phyloP scores from a whole-genome alignment of 2,329 filamentous ascomycete genomes.

The Lithohypha guttulata region DNA sequence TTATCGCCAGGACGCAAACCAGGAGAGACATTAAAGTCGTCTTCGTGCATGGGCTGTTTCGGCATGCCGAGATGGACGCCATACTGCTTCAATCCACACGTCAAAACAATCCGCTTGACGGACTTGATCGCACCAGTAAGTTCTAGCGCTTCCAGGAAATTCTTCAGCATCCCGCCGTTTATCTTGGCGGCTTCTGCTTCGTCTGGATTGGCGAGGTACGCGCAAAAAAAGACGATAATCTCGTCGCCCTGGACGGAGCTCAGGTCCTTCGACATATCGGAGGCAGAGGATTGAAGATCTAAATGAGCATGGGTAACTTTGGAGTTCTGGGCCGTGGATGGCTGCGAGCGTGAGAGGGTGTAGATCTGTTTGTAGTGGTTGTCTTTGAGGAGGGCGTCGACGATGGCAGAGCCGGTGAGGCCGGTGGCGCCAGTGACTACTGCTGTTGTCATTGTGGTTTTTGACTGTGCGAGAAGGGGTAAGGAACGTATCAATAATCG shows the following conservation, averaged over 20 bases:
- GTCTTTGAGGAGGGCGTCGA: conserved; percentile 24
- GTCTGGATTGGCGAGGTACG: conserved; percentile 31
- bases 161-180: conserved; percentile 36
- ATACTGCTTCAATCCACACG: conserved; percentile 43
- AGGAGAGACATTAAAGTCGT: no score
- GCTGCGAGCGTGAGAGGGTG: conserved; percentile 7
- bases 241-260: neutral
- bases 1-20: no score
- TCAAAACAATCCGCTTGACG: conserved; percentile 40
- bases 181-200: conserved; percentile 29
- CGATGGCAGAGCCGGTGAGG: conserved; percentile 29
- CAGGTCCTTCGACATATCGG: conserved; percentile 4
- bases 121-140: conserved; percentile 32
- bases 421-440: no score
- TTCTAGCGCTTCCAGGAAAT: conserved; percentile 38
- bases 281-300: conserved; percentile 4
- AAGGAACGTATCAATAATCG: no score
- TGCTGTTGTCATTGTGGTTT: no score
- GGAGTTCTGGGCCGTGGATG: neutral
- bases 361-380: conserved; percentile 7
- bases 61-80: conserved; percentile 41
- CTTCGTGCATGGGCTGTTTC: conserved; percentile 40
- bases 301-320: conserved; percentile 8
- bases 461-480: no score
- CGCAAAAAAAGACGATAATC: conserved; percentile 26